A percentile compares a stretch with the other conserved stretches of the same genome.
These are phyloP conservation scores for Coemansia sp. DNA, from an alignment of 192 early-diverging fungal species.

Conservation along the genomic window DNA sequence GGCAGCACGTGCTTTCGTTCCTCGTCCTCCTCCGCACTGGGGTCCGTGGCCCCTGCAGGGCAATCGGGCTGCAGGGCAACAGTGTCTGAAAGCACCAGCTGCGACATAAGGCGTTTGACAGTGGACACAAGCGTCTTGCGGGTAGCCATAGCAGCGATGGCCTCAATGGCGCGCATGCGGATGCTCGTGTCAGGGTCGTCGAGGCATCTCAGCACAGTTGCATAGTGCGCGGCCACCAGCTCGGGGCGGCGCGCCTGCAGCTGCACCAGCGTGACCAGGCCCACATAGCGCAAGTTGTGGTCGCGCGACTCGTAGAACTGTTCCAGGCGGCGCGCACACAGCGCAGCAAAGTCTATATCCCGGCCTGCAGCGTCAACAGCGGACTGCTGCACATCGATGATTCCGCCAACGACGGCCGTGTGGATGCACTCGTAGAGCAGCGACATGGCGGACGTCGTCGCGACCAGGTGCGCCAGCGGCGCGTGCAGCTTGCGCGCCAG, in stretches of 20 bases:
- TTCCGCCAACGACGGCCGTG: constrained; percentile 85
- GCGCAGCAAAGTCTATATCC: constrained; percentile 62
- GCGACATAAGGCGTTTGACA: constrained; percentile 79
- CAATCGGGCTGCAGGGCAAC: constrained; percentile 19
- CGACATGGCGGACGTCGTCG: constrained; percentile 91
- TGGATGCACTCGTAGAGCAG: constrained; percentile 97
- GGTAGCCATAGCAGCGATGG: constrained; percentile 81
- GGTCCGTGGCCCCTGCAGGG: constrained; percentile 1
- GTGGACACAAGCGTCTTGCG: constrained; percentile 76
- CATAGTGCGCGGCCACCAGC: constrained; percentile 76
- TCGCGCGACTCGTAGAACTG: constrained; percentile 83
- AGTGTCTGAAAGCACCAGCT: constrained; percentile 61
- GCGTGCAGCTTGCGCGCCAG: constrained; percentile 84
- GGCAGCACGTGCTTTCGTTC: too few species aligned
- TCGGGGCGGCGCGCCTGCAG: constrained; percentile 83
- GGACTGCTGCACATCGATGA: constrained; percentile 63
- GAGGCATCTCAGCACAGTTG: constrained; percentile 82
- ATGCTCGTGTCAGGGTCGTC: constrained; percentile 93
- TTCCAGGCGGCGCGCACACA: constrained; percentile 81
- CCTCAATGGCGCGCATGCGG: constrained; percentile 81
- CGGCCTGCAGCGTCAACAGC: constrained; percentile 47
- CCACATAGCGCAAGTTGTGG: constrained; percentile 88
- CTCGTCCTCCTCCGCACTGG: too few species aligned
- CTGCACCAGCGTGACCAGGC: constrained; percentile 80
- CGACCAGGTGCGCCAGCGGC: constrained; percentile 80